phyloP scores from a whole-genome alignment of 2,329 filamentous ascomycete genomes.

The Diplodia mutila region DNA sequence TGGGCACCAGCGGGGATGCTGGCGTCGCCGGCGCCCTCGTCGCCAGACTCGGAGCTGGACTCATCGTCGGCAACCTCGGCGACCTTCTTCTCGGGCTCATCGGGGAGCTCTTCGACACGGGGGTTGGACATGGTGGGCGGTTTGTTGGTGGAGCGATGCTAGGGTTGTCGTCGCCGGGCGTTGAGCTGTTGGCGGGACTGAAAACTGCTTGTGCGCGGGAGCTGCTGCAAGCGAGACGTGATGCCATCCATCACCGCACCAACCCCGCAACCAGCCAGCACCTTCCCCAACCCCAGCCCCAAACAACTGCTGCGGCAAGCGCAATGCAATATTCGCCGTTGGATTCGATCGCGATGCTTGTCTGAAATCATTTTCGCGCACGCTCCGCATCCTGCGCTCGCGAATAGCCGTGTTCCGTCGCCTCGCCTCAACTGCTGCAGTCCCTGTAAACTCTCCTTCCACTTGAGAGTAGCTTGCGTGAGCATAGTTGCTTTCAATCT shows the following conservation, averaged over 20 bases:
- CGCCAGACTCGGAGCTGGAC: slow-evolving; percentile 75
- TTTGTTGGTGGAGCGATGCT: slow-evolving; percentile 33
- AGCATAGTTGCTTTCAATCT: not conserved
- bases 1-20: slow-evolving; percentile 81
- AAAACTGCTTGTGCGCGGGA: slow-evolving; percentile 25
- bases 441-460: not conserved
- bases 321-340: not conserved
- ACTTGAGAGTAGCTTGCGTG: not conserved
- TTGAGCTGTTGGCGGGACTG: slow-evolving; percentile 25
- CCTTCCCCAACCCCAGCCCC: not conserved
- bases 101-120: slow-evolving; percentile 95
- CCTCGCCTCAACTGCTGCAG: slow-evolving; percentile 1
- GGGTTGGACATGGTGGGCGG: slow-evolving; percentile 86
- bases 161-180: slow-evolving; percentile 27
- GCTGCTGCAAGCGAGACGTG: slow-evolving; percentile 23
- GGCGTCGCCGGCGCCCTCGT: slow-evolving; percentile 65
- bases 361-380: not conserved
- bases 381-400: slow-evolving; percentile 14
- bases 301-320: not conserved
- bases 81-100: slow-evolving; percentile 79
- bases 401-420: not conserved
- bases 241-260: slow-evolving; percentile 24
- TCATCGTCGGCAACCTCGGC: slow-evolving; percentile 74
- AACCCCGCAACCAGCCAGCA: slow-evolving; percentile 9
- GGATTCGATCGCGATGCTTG: not conserved